phyloP scores from a whole-genome alignment of 2,329 filamentous ascomycete species.

The Hypoxylon sp. region DNA sequence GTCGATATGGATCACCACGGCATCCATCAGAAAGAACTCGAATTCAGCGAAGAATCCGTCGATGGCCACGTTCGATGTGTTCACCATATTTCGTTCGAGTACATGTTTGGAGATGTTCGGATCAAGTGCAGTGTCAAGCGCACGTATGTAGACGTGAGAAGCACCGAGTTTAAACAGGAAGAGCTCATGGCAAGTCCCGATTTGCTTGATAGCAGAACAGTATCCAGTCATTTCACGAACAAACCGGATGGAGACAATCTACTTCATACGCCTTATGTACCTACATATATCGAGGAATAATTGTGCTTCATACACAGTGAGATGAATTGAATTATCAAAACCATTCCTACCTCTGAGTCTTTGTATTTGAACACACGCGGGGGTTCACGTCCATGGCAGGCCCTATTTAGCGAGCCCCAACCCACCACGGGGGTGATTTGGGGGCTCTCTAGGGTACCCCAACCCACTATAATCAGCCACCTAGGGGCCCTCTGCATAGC shows the following conservation, averaged over 20 bases:
- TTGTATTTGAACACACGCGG: not conserved
- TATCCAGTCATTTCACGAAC: not conserved
- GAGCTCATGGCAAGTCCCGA: not conserved
- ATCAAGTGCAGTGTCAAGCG: slow-evolving; percentile 21
- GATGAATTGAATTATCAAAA: not conserved
- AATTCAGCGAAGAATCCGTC: slow-evolving; percentile 7
- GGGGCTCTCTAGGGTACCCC: not conserved
- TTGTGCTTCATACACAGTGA: not conserved
- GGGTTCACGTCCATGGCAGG: no score
- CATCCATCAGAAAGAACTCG: slow-evolving; percentile 9
- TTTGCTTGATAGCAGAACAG: not conserved
- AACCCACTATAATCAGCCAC: not conserved
- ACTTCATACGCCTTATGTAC: not conserved
- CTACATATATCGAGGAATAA: not conserved
- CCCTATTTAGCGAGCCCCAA: no score
- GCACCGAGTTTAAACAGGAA: not conserved
- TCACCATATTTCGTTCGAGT: slow-evolving; percentile 23
- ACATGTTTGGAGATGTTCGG: slow-evolving; percentile 27
- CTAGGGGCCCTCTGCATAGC: no score
- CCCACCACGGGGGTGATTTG: not conserved
- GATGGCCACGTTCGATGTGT: slow-evolving; percentile 1
- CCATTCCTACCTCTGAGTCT: not conserved
- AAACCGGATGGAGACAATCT: not conserved
- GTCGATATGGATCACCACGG: slow-evolving; percentile 25
- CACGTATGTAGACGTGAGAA: not conserved